Percentiles rank a stretch among this genome's conserved stretches.
Evolutionary conservation across 345 rosid genomes (phyloP).

Genomic region (Arabidopsis suecica): DNA sequence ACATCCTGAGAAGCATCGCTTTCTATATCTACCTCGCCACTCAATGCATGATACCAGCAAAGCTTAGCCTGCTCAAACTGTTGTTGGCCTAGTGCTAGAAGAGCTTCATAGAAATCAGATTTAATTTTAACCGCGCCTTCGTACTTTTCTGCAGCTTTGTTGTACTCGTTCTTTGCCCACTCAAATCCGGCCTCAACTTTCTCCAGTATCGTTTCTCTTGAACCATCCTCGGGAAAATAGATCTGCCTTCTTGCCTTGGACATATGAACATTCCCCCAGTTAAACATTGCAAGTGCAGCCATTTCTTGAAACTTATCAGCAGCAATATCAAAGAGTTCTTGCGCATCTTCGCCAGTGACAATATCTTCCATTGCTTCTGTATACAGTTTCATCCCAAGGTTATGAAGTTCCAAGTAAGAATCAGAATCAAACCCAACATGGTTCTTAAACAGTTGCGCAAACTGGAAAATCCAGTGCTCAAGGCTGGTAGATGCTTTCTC

Average conservation of each 20-base stretch:
- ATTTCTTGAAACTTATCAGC: constrained; percentile 94
- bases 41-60: constrained; percentile 83
- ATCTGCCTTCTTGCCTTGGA: constrained; percentile 80
- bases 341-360: constrained; percentile 81
- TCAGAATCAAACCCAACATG: constrained; percentile 96
- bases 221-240: constrained; percentile 64
- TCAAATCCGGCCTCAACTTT: constrained; percentile 64
- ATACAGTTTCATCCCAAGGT: constrained; percentile 86
- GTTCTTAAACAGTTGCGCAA: constrained; percentile 85
- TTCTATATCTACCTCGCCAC: constrained; percentile 63
- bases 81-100: constrained; percentile 92
- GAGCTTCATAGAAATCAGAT: constrained; percentile 85
- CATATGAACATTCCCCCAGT: constrained; percentile 96
- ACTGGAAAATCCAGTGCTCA: constrained; percentile 89
- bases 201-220: constrained; percentile 62
- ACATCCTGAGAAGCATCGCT: constrained; percentile 76
- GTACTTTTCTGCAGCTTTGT: constrained; percentile 67
- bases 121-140: constrained; percentile 77
- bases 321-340: constrained; percentile 77
- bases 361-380: constrained; percentile 92
- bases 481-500: constrained; percentile 51
- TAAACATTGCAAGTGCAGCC: constrained; percentile 90
- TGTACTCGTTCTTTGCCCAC: constrained; percentile 77
- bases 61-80: constrained; percentile 97
- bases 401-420: constrained; percentile 85